Evolutionary conservation across 768 basidiomycete genomes (phyloP), one percentile per base, ranked within the genome.

Genomic region (Mycena galopus): DNA sequence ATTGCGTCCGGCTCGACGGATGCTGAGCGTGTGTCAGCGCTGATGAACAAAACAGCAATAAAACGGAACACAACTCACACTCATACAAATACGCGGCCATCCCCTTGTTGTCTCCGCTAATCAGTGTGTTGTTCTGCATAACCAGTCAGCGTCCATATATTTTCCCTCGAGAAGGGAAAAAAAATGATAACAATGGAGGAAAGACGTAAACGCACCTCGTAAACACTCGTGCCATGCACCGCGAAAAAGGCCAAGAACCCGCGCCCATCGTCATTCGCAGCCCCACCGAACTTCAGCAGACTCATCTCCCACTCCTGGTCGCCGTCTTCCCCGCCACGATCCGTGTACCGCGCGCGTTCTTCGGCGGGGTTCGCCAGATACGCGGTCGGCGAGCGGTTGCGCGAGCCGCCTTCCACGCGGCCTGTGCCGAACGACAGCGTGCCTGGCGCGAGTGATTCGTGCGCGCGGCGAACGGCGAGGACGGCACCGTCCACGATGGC

Each of bases 61-160:
- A 19, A 64, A 67, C 30, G n/a, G 4, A 2, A 53, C 3, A 23
- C 16, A 50, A 67, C 86, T 57, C 65, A 92, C 92, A 82, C 85
- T 95, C 94, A 69, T 93, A 95, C 23, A 95, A 78, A 79, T 88
- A 92, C 17, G 93, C 93, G 4, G 94, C 93, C 92, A 95, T 94
- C 44, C 94, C 94, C 79, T 95, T 95, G 83, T 95, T 95, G 81
- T 95, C 94, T 2, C 86, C 82, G 79, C 92, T 94, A 29, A 95
- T 87, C 19, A 94, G 83, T 0, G 93, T 94, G 71, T 94, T 95
- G 78, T 95, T 95, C 93, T 94, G 74, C 47, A 39, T 17, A n/a
- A n/a, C 19, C 4, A 6, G 5, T 59, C 12, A 27, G 33, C 44
- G 3, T n/a, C 7, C 19, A 11, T 6, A n/a, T 21, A 17, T 55